Evolutionary conservation across 768 basidiomycete genomes (phyloP), one percentile per base, ranked within the genome.

Genomic region (Boletus fagicola): DNA sequence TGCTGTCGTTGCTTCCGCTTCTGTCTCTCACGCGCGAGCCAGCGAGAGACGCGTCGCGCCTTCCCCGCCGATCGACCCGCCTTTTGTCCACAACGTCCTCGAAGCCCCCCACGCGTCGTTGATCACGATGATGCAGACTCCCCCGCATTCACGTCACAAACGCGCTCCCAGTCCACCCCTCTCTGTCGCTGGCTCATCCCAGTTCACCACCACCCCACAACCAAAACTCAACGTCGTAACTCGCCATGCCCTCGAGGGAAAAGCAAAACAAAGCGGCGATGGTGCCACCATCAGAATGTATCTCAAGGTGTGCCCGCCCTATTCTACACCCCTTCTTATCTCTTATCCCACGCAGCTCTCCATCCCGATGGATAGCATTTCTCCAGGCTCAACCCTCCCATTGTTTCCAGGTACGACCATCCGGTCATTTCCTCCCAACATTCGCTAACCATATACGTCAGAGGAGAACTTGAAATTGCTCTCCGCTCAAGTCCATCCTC

Each of bases 391-490:
- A 9, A 84, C 84, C 1, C 75, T 92, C 35, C 82, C 89, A 8
- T 72, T 92, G 8, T 91, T 92, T 69, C 83, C 85, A 60, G 90
- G 90, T 86, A 56, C 56, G 78, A 28, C 18, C 43, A 8, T 33
- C 45, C 45, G 15, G 42, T 13, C 11, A 43, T 31, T 12, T 15
- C 18, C 20, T 39, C 28, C 20, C 40, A 43, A 1, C 7, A 10
- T 31, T 49, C 11, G 26, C 54, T 66, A 22, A 58, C 45, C 46
- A 38, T 50, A 8, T 45, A 9, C 49, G 0, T 7, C 64, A 90
- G 90, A 92, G 85, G 89, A 88, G 60, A 90, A 87, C 65, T 74
- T 92, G 58, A 90, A 88, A 70, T 80, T 92, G 47, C 67, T 89
- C 43, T 79, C 81, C 9, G 87, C 87, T 10, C 82, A 88, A 68